Evolutionary conservation across 495 filamentous ascomycete species (phyloP), one percentile per base, ranked within the genome.

Genomic region (Cryomyces antarcticus): DNA sequence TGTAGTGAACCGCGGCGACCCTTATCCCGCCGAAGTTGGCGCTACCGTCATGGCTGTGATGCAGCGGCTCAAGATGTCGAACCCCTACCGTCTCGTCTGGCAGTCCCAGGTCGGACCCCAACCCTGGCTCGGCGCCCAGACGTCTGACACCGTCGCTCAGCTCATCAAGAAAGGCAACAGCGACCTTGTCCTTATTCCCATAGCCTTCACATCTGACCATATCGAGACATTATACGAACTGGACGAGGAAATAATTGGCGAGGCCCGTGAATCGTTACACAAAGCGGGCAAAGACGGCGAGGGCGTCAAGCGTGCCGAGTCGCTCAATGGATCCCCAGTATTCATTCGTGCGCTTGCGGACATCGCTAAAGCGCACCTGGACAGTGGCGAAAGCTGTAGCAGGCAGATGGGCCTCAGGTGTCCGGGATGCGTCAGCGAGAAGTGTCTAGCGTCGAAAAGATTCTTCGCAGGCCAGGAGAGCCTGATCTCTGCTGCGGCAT

Each of bases 41-140:
- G 92, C 92, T n/a, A 96, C 92, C 5, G 89, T 95, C 5, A 77
- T 93, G 52, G 88, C 92, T 3, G 92, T 99, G 5, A 93, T 94
- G 84, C 74, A 89, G 52, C 70, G 81, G 27, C 71, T 99, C 7
- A 76, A 76, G 6, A 80, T 85, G 58, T 72, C 70, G 49, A 89
- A 99, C 63, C 81, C 82, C 2, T 96, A 92, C 60, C 76, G 92
- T 17, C 66, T 99, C 30, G 86, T 85, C 54, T 99, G 89, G 89
- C 92, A 99, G 61, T 94, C 86, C 24, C 92, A 99, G 57, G 92
- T 99, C 41, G 92, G 92, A 11, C 92, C 92, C 2, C 78, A 74
- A 30, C 80, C 92, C 12, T 99, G 92, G 92, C 73, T 96, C 5
- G 92, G 92, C 9, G 86, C 92, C 30, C 92, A 96, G 59, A 96